Percentiles rank a stretch among this genome's conserved stretches.
phyloP scores from a whole-genome alignment of 225 moss, liverwort and hornwort genomes.

The Polytrichum formosum region DNA sequence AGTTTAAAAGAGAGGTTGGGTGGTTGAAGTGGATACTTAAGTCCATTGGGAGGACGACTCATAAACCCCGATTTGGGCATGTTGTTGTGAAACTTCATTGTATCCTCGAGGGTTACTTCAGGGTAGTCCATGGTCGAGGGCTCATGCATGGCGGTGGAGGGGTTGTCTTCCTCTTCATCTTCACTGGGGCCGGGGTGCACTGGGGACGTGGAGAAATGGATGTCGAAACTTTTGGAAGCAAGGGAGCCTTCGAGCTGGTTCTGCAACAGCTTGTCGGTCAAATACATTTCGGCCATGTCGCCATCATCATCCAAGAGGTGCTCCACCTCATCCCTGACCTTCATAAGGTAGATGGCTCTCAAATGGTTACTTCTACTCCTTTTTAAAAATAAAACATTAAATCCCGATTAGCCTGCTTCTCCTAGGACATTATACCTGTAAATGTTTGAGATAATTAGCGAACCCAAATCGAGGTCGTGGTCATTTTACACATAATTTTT shows the following conservation, averaged over 20 bases:
- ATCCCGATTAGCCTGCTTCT: too few relatives aligned
- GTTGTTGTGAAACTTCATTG: slow-evolving; percentile 11
- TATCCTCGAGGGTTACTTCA: slow-evolving; percentile 17
- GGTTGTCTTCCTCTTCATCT: background rate
- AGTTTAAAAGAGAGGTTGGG: too few relatives aligned
- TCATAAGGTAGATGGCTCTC: background rate
- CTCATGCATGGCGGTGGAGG: background rate
- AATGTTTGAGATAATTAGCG: too few relatives aligned
- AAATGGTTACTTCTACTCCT: too few relatives aligned
- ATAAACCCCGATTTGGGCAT: too few relatives aligned
- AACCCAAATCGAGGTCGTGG: too few relatives aligned
- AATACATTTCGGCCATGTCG: slow-evolving; percentile 68
- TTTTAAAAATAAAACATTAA: too few relatives aligned
- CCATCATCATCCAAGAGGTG: slow-evolving; percentile 54
- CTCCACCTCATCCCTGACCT: slow-evolving; percentile 60
- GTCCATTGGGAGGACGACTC: too few relatives aligned
- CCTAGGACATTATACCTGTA: too few relatives aligned
- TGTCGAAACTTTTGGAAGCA: background rate
- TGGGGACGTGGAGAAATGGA: background rate
- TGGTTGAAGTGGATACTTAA: too few relatives aligned
- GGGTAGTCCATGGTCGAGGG: background rate
- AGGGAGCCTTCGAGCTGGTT: slow-evolving; percentile 14
- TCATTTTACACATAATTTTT: too few relatives aligned
- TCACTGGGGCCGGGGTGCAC: background rate
- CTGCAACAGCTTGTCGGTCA: slow-evolving; percentile 33